phyloP scores from a whole-genome alignment of 495 filamentous ascomycete genomes.

The Daldinia childiae region DNA sequence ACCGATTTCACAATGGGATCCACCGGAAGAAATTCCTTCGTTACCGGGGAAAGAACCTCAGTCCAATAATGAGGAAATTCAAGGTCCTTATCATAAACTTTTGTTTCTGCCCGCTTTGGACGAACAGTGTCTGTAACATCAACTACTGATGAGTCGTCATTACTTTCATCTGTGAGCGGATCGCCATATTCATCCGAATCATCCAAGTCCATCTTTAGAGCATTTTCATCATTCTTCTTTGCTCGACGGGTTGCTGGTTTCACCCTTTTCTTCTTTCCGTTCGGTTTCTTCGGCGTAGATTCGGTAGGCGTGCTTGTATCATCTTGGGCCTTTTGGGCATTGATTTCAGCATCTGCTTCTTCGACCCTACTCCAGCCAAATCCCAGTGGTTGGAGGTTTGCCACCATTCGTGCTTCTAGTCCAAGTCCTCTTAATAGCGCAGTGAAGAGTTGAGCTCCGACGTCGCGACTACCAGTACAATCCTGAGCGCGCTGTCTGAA shows the following conservation, averaged over 20 bases:
- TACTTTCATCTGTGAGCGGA: constrained; percentile 50
- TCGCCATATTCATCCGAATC: constrained; percentile 52
- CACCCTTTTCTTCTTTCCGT: constrained; percentile 31
- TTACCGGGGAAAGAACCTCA: constrained; percentile 83
- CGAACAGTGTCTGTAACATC: constrained; percentile 46
- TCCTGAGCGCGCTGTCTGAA: constrained; percentile 74
- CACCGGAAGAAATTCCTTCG: constrained; percentile 79
- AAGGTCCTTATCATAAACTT: constrained; percentile 71
- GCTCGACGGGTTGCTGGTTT: constrained; percentile 37
- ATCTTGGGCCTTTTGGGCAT: constrained; percentile 32
- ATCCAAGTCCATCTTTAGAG: constrained; percentile 60
- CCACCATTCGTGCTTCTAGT: constrained; percentile 81
- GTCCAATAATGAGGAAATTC: constrained; percentile 92
- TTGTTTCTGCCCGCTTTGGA: constrained; percentile 35
- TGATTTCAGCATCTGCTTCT: constrained; percentile 64
- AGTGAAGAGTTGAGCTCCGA: constrained; percentile 90
- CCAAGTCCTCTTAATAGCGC: constrained; percentile 85
- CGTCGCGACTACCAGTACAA: constrained; percentile 84
- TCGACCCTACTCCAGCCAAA: constrained; percentile 93
- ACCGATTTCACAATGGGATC: constrained; percentile 76
- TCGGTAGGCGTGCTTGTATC: constrained; percentile 17
- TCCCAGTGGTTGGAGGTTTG: constrained; percentile 85
- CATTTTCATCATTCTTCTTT: constrained; percentile 45
- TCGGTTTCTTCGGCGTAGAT: constrained; percentile 32
- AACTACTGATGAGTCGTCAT: constrained; percentile 53